Evolutionary conservation across 2,329 filamentous ascomycete species (phyloP).

Genomic region (Ustulina deusta): DNA sequence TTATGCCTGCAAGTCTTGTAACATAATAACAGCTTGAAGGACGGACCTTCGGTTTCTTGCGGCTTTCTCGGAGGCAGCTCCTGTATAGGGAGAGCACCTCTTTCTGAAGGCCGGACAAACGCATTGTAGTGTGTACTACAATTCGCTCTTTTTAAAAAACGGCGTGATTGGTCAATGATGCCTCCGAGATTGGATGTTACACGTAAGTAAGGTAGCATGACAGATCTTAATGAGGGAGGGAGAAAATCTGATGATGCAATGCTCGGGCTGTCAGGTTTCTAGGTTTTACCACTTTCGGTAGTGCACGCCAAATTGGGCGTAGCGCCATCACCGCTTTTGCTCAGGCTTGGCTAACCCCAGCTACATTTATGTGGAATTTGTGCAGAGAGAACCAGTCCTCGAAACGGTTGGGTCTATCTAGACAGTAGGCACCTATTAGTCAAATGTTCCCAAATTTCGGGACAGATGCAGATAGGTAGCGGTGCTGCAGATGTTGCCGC

Average conservation of each 20-base stretch:
- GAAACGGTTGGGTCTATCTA: no score
- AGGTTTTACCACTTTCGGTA: no score
- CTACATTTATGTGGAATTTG: no score
- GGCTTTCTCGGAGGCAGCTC: conserved; percentile 82
- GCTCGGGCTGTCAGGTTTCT: background rate
- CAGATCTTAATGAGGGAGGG: background rate
- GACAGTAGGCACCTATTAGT: no score
- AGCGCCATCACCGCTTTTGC: no score
- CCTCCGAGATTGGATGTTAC: background rate
- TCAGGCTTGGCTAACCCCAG: no score
- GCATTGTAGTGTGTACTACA: conserved; percentile 51
- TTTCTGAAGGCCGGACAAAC: conserved; percentile 87
- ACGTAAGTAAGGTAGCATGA: background rate
- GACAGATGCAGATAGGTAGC: no score
- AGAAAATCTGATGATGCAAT: conserved; percentile 24
- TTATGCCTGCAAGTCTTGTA: background rate
- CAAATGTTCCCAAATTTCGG: no score
- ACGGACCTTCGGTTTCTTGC: conserved; percentile 80
- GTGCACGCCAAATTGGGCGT: no score
- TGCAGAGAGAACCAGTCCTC: no score
- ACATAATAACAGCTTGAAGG: conserved; percentile 23
- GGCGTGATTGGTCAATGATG: background rate
- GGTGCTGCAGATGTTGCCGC: no score
- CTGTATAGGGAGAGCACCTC: conserved; percentile 90
- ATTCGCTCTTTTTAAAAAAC: background rate